Base-by-base conservation (phyloP, 2,329 filamentous ascomycete genomes). In the Ophiostoma triangulosporum region DNA sequence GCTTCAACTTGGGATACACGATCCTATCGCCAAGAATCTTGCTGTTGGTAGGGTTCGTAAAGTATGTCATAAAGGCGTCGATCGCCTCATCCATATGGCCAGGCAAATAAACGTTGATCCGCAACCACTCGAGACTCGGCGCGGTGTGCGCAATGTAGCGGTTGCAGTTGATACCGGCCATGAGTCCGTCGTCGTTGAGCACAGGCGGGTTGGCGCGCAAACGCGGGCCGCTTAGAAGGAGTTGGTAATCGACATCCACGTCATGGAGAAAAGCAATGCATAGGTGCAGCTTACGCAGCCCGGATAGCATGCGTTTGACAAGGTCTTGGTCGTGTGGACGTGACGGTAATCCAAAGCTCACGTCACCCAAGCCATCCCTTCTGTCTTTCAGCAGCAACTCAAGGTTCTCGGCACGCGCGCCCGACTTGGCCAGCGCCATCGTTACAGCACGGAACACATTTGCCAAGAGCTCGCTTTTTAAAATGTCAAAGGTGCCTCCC, bases 121-220 rank as follows among this genome's bases (percentile, higher is more conserved):
- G 71, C 5, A 83, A 65, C 58, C 77, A 72, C 27, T 68, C 68
- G 8, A 83, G 56, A 20, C 74, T 73, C 3, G 64, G 56, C 1
- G 68, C 62, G 9, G 31, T 33, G 31, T 12, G 31, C 31, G n/a
- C n/a, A n/a, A n/a, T n/a, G n/a, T n/a, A n/a, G n/a, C n/a, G n/a
- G n/a, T n/a, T n/a, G n/a, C n/a, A 33, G 31, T 33, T 11, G 4
- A 33, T 11, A 3, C 31, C 31, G 9, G 31, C 15, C 31, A 3
- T 8, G 9, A 33, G 11, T 3, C 31, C 14, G 7, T 12, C 15
- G 15, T 4, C 14, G 35, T 36, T 8, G 15, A 14, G 15, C 7
- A 11, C 33, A 11, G 29, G 29, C 11, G 29, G 31, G 11, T 33
- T 14, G 3, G 5, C 9, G 3, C 15, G 31, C 31, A 33, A n/a